Conservation (phyloP, 805 yeast species). For the Lachancea nothofagi region DNA sequence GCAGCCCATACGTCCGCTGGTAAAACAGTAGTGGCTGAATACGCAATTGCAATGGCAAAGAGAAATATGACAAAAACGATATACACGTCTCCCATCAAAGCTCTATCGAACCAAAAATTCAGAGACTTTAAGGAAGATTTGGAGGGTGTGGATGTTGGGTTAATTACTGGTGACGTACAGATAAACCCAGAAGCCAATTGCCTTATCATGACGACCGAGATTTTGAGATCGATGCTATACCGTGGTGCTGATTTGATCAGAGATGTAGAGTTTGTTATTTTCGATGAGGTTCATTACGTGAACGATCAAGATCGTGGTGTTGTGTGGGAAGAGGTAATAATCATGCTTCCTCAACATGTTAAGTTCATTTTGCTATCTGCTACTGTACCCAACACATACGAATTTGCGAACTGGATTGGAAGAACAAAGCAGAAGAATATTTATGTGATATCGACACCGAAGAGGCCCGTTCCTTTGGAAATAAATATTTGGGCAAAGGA, state of each 20-base stretch:
- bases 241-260: slow-evolving; percentile 94
- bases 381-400: slow-evolving; percentile 97
- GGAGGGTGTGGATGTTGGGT: slow-evolving; percentile 81
- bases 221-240: slow-evolving; percentile 89
- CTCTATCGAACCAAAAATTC: slow-evolving; percentile 83
- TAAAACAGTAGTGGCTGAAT: slow-evolving; percentile 96
- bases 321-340: slow-evolving; percentile 98
- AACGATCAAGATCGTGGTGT: slow-evolving; percentile 97
- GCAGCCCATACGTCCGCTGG: slow-evolving; percentile 99
- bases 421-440: slow-evolving; percentile 94
- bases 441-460: slow-evolving; percentile 91
- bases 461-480: slow-evolving; percentile 94
- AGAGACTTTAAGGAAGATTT: slow-evolving; percentile 80
- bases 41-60: slow-evolving; percentile 94
- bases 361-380: slow-evolving; percentile 89
- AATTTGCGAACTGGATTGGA: slow-evolving; percentile 98
- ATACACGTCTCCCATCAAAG: slow-evolving; percentile 93
- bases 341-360: slow-evolving; percentile 95
- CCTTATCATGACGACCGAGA: slow-evolving; percentile 96
- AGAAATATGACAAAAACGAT: slow-evolving; percentile 96
- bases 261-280: slow-evolving; percentile 95
- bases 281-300: slow-evolving; percentile 97
- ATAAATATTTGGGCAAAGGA: slow-evolving; percentile 80
- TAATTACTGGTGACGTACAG: slow-evolving; percentile 96
- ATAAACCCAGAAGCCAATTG: slow-evolving; percentile 96